Conservation (phyloP, 2,329 filamentous ascomycete species). For the Talaromyces amestolkiae region DNA sequence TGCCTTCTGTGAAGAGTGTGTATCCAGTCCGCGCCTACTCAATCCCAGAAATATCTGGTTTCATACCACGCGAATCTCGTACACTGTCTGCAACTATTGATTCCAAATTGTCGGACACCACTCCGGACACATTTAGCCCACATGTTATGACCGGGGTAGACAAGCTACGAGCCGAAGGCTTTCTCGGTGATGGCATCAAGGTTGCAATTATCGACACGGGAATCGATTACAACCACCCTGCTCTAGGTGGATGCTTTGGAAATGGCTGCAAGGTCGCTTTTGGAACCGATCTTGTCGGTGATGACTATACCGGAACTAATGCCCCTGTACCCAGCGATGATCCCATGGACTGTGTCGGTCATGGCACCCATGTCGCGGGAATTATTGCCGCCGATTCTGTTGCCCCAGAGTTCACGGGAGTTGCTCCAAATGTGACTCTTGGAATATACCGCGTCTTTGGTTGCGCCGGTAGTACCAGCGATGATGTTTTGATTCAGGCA, state of each 20-base stretch:
- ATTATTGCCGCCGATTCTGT: constrained; percentile 60
- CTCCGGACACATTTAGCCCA: constrained; percentile 13
- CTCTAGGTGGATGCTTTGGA: constrained; percentile 64
- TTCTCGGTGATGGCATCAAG: constrained; percentile 21
- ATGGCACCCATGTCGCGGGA: constrained; percentile 62
- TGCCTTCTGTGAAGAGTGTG: constrained; percentile 16
- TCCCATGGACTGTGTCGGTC: constrained; percentile 57
- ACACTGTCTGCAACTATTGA: background rate
- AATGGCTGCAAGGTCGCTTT: constrained; percentile 57
- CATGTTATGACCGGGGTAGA: constrained; percentile 26
- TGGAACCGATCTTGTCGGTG: constrained; percentile 59
- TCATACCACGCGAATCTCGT: background rate
- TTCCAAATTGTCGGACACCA: background rate
- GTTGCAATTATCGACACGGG: constrained; percentile 31
- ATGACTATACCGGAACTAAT: constrained; percentile 41
- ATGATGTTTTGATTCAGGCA: constrained; percentile 59
- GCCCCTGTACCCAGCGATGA: constrained; percentile 48
- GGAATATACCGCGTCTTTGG: constrained; percentile 60
- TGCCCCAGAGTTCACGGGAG: constrained; percentile 56
- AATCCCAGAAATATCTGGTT: background rate
- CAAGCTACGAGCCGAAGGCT: constrained; percentile 24
- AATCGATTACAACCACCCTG: constrained; percentile 62
- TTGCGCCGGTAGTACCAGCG: constrained; percentile 50
- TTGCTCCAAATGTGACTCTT: constrained; percentile 56
- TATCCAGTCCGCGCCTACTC: constrained; percentile 4